Percentiles rank a stretch among this genome's conserved stretches.
phyloP scores from a whole-genome alignment of 805 yeast species.

The Candida fluviatilis region DNA sequence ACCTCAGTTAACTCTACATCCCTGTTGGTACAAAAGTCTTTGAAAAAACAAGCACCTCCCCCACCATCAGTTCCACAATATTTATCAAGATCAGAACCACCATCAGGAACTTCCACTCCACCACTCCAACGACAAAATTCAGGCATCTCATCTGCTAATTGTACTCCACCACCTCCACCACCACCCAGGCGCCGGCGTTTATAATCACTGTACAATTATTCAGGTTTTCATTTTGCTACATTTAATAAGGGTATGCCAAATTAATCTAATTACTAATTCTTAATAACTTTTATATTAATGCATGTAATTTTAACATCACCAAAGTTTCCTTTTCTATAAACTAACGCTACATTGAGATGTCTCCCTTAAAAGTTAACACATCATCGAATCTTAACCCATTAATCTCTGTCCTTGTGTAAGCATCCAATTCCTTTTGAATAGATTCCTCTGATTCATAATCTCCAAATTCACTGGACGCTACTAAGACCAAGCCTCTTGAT shows the following conservation, averaged over 20 bases:
- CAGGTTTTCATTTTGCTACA: too few species aligned
- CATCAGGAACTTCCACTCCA: conserved; percentile 1
- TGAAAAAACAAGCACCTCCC: conserved; percentile 35
- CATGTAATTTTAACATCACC: too few species aligned
- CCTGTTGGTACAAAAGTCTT: conserved; percentile 24
- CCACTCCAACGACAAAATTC: not conserved
- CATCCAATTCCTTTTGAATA: conserved; percentile 29
- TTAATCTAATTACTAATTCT: too few species aligned
- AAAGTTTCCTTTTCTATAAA: not conserved
- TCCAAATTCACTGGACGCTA: conserved; percentile 53
- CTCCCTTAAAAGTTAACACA: conserved; percentile 64
- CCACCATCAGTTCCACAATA: conserved; percentile 28
- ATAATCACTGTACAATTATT: not conserved
- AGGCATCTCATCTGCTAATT: not conserved
- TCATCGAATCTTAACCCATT: conserved; percentile 68
- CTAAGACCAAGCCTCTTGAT: conserved; percentile 75
- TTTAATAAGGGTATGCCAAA: too few species aligned
- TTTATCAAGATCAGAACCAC: conserved; percentile 1
- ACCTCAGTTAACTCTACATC: conserved; percentile 16
- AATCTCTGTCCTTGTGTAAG: conserved; percentile 42
- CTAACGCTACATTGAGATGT: conserved; percentile 24
- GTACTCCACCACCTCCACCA: conserved; percentile 34
- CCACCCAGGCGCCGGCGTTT: conserved; percentile 29
- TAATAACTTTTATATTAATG: too few species aligned
- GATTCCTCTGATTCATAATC: conserved; percentile 18